These are phyloP conservation scores for Trametes sp. DNA, from an alignment of 1,284 basidiomycete genomes.

Conservation along the genomic window DNA sequence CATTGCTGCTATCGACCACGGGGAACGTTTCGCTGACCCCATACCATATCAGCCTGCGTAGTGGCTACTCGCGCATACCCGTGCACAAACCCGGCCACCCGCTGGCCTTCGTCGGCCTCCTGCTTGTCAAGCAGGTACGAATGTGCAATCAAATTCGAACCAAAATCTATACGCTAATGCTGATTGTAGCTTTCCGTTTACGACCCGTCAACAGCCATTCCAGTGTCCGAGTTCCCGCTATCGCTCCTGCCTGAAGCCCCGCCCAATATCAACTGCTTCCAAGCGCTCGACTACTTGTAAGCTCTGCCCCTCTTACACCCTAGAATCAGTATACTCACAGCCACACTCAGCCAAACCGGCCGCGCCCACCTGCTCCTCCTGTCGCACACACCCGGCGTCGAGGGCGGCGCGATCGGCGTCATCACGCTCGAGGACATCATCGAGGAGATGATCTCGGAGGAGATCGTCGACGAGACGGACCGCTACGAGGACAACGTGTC, in stretches of 20 bases:
- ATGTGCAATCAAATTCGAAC: not conserved
- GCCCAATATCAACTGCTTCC: slow-evolving; percentile 87
- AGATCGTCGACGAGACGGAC: slow-evolving; percentile 93
- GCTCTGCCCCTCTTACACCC: slow-evolving; percentile 30
- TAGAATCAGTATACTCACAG: not conserved
- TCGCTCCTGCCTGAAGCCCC: slow-evolving; percentile 92
- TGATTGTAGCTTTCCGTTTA: slow-evolving; percentile 80
- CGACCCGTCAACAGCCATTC: slow-evolving; percentile 83
- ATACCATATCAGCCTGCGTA: slow-evolving; percentile 60
- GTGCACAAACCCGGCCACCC: slow-evolving; percentile 83
- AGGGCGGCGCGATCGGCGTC: slow-evolving; percentile 85
- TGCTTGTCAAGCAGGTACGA: slow-evolving; percentile 84
- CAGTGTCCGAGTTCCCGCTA: slow-evolving; percentile 78
- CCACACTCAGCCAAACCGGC: slow-evolving; percentile 87
- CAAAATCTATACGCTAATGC: not conserved
- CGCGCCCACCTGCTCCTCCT: slow-evolving; percentile 93
- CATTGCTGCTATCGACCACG: not conserved
- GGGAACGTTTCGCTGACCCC: slow-evolving; percentile 5
- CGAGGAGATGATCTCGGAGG: slow-evolving; percentile 89
- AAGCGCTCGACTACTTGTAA: slow-evolving; percentile 86
- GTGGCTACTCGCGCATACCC: slow-evolving; percentile 95
- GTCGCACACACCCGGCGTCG: slow-evolving; percentile 81
- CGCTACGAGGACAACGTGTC: slow-evolving; percentile 86
- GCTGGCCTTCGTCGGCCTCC: slow-evolving; percentile 84
- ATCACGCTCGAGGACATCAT: slow-evolving; percentile 85